Percentiles rank a stretch among this genome's conserved stretches.
Conservation (phyloP, 1,139 yeast species). For the Blastobotrys persicus region DNA sequence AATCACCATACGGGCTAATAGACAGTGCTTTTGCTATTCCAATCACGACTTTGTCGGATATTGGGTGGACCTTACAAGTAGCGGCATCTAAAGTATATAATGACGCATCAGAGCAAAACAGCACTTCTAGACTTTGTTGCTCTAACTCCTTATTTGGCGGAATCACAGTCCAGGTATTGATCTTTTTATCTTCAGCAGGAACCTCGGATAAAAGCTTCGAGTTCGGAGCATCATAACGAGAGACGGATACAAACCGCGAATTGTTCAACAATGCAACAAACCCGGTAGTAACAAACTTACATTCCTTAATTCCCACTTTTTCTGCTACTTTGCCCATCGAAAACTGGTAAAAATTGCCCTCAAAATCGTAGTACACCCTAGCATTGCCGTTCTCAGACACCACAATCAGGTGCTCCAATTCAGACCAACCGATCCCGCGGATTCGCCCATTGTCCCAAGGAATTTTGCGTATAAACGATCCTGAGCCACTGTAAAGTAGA, state of each 20-base stretch:
- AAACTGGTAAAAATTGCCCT: conserved; percentile 61
- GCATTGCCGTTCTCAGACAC: conserved; percentile 59
- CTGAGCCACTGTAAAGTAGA: conserved; percentile 54
- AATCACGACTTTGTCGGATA: conserved; percentile 1
- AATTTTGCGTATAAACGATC: conserved; percentile 48
- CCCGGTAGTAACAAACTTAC: conserved; percentile 40
- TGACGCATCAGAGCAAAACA: conserved; percentile 29
- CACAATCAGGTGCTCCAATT: conserved; percentile 58
- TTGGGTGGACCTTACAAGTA: background rate
- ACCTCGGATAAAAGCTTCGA: conserved; percentile 29
- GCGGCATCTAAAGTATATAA: conserved; percentile 10
- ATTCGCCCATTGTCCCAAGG: conserved; percentile 54
- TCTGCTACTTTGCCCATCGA: conserved; percentile 42
- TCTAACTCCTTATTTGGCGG: conserved; percentile 35
- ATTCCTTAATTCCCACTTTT: conserved; percentile 39
- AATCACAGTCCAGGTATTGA: conserved; percentile 37
- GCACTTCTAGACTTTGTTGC: conserved; percentile 34
- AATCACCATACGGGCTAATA: conserved; percentile 59
- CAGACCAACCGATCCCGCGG: conserved; percentile 55
- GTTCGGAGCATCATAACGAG: conserved; percentile 34
- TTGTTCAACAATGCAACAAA: conserved; percentile 40
- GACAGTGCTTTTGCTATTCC: conserved; percentile 49
- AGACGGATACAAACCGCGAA: conserved; percentile 39
- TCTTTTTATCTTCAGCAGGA: conserved; percentile 9
- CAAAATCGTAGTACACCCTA: conserved; percentile 66